Evolutionary conservation across 768 basidiomycete genomes (phyloP).

Genomic region (Phaeotremella fagi): DNA sequence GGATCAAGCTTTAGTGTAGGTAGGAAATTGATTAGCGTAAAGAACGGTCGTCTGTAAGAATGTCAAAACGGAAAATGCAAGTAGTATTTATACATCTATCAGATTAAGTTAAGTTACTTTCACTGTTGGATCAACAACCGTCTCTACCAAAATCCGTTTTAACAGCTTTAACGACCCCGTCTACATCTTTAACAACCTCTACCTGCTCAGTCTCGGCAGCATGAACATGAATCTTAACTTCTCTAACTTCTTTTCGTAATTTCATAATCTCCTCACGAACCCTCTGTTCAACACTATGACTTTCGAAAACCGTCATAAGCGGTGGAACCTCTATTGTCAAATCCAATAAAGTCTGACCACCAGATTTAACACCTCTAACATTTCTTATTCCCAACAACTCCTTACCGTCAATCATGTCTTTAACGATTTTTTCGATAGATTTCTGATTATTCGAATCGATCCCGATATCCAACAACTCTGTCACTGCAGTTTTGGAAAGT

Average conservation of each 20-base stretch:
- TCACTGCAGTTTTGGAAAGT: conserved; percentile 65
- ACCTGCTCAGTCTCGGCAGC: conserved; percentile 22
- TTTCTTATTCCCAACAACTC: conserved; percentile 40
- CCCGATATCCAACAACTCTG: conserved; percentile 79
- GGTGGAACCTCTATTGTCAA: conserved; percentile 67
- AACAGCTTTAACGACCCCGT: neutral
- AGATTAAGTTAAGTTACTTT: too few species aligned
- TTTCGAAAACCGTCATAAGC: conserved; percentile 57
- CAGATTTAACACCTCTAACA: conserved; percentile 45
- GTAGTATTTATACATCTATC: too few species aligned
- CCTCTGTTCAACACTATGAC: conserved; percentile 59
- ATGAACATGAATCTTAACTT: conserved; percentile 48
- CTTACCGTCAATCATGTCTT: conserved; percentile 53
- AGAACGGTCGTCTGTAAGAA: neutral
- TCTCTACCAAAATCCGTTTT: conserved; percentile 39
- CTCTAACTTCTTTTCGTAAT: conserved; percentile 49
- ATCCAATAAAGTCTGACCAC: conserved; percentile 68
- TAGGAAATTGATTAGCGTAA: neutral
- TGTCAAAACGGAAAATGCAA: too few species aligned
- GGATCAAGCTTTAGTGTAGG: conserved; percentile 26
- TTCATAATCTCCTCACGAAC: conserved; percentile 51
- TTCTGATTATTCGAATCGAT: conserved; percentile 58
- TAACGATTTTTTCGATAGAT: conserved; percentile 58
- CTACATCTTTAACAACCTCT: neutral
- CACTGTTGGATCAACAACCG: conserved; percentile 30